Base-by-base conservation (phyloP, 139 green algal genomes). In the Chlamydomonas sp. region DNA sequence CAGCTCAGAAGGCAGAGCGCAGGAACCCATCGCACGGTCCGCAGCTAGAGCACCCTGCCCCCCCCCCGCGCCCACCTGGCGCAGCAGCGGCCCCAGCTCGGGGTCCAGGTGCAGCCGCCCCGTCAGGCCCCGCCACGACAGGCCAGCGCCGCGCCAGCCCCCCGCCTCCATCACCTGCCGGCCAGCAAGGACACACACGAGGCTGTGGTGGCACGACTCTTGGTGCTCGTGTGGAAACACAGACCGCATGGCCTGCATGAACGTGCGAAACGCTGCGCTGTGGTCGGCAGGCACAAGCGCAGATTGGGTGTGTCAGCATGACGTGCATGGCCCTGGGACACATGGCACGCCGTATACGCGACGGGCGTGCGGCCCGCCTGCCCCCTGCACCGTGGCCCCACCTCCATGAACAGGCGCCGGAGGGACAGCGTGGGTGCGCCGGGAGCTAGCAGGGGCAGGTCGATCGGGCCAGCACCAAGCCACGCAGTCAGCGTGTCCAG, bases 381-480 rank as follows among this genome's bases (percentile, higher is more conserved):
- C n/a, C 72, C 72, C 12, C 0, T 4, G 4, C 6, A 49, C 0
- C 74, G 1, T 57, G 74, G 9, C 10, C 74, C 1, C 49, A 81
- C 83, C 83, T 87, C 83, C 49, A 60, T n/a, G 62, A 80, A 80
- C 58, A 87, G 73, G 6, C 61, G 60, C n/a, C 31, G 73, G 10
- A 87, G 83, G 31, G 62, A 20, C 72, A 87, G 83, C 63, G 61
- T 62, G 17, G 83, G 83, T 57, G 83, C 83, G 16, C 73, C 73
- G 3, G 83, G 83, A 0, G 73, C 61, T 63, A 87, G 73, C 72
- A 87, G 83, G 49, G 83, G 83, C 61, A 87, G 83, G 62, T 87
- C 73, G 61, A 80, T 57, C 2, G 72, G 62, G 4, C 83, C 73
- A 8, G 58, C 5, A 1, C 83, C 83, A 15, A 87, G 74, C 83